Evolutionary conservation across 164 flowering plant genomes (phyloP).

Genomic region (Umbellularia californica): DNA sequence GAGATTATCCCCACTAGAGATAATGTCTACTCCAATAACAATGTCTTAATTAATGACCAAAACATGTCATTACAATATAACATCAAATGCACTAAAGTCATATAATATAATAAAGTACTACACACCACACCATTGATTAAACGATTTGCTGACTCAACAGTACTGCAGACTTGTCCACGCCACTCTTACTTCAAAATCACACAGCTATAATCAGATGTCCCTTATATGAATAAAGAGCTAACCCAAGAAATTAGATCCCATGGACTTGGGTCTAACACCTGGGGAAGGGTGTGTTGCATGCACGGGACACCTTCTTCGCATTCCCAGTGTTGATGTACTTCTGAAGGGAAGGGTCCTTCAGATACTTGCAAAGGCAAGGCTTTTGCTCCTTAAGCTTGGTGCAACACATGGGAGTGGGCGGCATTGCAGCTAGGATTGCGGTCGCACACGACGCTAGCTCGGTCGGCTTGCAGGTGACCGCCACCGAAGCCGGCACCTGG

Average conservation of each 20-base stretch:
- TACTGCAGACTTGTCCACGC: neutral
- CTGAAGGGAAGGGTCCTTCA: constrained; percentile 9
- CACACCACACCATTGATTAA: neutral
- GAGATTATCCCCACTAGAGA: no score
- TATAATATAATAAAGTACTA: neutral
- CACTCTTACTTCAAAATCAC: neutral
- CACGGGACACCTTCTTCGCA: constrained; percentile 4
- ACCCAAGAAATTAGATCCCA: neutral
- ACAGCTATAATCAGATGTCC: neutral
- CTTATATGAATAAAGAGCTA: neutral
- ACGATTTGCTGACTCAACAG: neutral
- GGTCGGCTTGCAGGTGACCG: constrained; percentile 5
- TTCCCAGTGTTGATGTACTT: constrained; percentile 1
- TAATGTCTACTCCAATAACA: no score
- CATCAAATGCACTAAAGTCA: neutral
- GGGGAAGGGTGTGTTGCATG: constrained; percentile 11
- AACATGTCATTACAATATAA: no score
- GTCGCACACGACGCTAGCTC: constrained; percentile 2
- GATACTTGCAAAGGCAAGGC: constrained; percentile 13
- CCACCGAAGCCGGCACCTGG: neutral
- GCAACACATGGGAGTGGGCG: constrained; percentile 10
- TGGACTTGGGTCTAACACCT: neutral
- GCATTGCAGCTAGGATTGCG: neutral
- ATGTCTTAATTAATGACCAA: no score
- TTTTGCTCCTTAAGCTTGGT: constrained; percentile 7